Evolutionary conservation across 1,284 basidiomycete species (phyloP).

Genomic region (Naganishia liquefaciens): DNA sequence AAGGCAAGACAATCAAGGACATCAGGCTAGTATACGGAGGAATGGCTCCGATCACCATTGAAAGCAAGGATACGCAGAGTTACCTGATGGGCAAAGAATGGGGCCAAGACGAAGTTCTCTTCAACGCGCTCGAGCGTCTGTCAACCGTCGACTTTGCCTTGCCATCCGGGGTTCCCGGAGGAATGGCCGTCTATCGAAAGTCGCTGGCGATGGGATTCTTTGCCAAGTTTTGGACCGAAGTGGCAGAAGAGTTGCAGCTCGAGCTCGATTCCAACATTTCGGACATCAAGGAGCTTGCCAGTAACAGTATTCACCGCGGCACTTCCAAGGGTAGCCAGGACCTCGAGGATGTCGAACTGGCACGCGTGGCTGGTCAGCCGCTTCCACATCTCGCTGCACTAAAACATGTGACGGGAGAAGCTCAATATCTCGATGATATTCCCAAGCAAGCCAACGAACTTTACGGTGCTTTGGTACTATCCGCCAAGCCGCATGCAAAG

Average conservation of each 20-base stretch:
- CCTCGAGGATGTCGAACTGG: constrained; percentile 39
- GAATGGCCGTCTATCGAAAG: constrained; percentile 51
- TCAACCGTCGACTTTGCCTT: constrained; percentile 44
- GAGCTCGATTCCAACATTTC: constrained; percentile 10
- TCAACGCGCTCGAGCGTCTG: constrained; percentile 28
- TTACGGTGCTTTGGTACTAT: constrained; percentile 47
- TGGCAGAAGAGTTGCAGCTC: constrained; percentile 31
- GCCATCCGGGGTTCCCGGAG: constrained; percentile 49
- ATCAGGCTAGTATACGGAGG: constrained; percentile 49
- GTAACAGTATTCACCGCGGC: constrained; percentile 37
- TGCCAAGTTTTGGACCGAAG: constrained; percentile 47
- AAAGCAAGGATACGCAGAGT: constrained; percentile 29
- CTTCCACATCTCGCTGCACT: constrained; percentile 48
- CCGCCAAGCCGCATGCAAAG: constrained; percentile 47
- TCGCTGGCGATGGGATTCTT: constrained; percentile 51
- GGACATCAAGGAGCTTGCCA: constrained; percentile 34
- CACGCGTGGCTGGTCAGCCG: constrained; percentile 41
- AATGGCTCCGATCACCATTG: constrained; percentile 43
- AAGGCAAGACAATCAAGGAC: constrained; percentile 36
- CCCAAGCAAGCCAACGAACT: constrained; percentile 43
- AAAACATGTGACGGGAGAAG: constrained; percentile 52
- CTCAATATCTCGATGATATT: constrained; percentile 49
- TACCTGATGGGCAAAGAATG: constrained; percentile 29
- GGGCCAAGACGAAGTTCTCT: constrained; percentile 28
- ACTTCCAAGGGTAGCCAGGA: constrained; percentile 36